Evolutionary conservation across 2,329 filamentous ascomycete species (phyloP), one percentile per base, ranked within the genome.

Genomic region (Cercospora janseana): DNA sequence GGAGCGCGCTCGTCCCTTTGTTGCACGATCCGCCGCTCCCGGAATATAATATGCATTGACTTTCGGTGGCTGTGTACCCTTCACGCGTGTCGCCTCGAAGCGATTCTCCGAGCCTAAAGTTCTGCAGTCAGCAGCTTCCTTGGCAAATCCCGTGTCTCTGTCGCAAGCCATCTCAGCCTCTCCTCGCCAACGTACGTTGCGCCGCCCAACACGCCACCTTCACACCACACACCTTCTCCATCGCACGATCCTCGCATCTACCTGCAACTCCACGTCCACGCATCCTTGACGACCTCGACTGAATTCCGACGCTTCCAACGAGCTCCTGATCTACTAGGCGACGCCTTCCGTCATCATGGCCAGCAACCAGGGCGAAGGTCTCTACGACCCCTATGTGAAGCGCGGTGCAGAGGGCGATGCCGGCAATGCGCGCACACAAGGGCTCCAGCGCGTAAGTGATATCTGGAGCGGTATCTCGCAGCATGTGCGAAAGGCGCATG

Each of bases 301-400:
- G n/a, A 24, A 23, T 16, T 32, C 49, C 41, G 43, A 51, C 27
- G 27, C 44, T 35, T 31, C 38, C 43, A n/a, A 43, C 47, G 46
- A 52, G 28, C 38, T 42, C 47, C 46, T 53, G 54, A 52, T 18
- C 35, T n/a, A 20, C 43, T 21, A 35, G 38, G 23, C 46, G 32
- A 49, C 20, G 34, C 15, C 47, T 28, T 28, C 46, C 43, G 34
- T 45, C 52, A 59, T 32, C 44, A 58, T 58, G 56, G 45, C 57
- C 41, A 46, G 26, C 51, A 58, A 42, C 55, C 55, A 56, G 43
- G 44, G 41, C 45, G 54, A 50, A 47, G 54, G 54, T 49, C 58
- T 60, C 50, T 60, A 60, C 48, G 58, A 60, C 56, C 58, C 58
- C 34, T 60, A 60, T 44, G 58, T 60, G 52, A 56, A 60, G 56